These are phyloP conservation scores for Sporothrix phasma DNA, from an alignment of 2,329 filamentous ascomycete genomes.

Conservation along the genomic window DNA sequence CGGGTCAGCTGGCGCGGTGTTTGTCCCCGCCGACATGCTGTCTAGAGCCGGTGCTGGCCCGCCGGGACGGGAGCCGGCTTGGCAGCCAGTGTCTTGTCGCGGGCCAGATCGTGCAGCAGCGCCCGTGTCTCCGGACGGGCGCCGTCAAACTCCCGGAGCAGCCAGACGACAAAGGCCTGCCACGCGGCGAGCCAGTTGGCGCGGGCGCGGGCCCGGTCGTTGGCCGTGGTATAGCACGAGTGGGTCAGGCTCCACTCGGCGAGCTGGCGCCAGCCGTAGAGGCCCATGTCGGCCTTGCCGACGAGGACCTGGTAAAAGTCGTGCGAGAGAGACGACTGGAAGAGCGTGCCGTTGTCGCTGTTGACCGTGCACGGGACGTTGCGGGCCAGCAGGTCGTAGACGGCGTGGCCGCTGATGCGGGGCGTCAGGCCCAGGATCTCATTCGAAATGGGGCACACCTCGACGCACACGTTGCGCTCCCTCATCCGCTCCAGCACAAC, in stretches of 20 bases:
- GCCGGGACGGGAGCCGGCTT: neutral
- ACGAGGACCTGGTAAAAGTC: conserved; percentile 71
- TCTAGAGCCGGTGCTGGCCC: neutral
- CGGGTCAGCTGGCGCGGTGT: too few species aligned
- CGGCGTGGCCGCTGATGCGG: conserved; percentile 53
- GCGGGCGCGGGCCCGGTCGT: conserved; percentile 36
- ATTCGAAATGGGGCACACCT: conserved; percentile 69
- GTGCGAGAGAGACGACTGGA: conserved; percentile 60
- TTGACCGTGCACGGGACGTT: conserved; percentile 65
- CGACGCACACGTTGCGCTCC: conserved; percentile 55
- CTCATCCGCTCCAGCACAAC: conserved; percentile 57
- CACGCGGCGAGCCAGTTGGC: conserved; percentile 45
- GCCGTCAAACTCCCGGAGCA: conserved; percentile 35
- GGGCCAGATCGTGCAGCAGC: neutral
- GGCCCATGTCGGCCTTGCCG: conserved; percentile 54
- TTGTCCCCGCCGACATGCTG: too few species aligned
- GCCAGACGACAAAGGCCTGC: conserved; percentile 46
- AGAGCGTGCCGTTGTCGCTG: conserved; percentile 65
- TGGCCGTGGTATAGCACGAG: conserved; percentile 37
- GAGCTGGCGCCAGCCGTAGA: conserved; percentile 63
- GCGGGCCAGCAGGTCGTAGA: conserved; percentile 60
- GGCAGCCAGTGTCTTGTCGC: neutral
- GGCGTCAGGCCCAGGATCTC: conserved; percentile 62
- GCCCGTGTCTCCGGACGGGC: neutral
- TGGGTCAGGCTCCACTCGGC: conserved; percentile 53